Base-by-base conservation (phyloP, 345 rosid species). In the Acer campestre region DNA sequence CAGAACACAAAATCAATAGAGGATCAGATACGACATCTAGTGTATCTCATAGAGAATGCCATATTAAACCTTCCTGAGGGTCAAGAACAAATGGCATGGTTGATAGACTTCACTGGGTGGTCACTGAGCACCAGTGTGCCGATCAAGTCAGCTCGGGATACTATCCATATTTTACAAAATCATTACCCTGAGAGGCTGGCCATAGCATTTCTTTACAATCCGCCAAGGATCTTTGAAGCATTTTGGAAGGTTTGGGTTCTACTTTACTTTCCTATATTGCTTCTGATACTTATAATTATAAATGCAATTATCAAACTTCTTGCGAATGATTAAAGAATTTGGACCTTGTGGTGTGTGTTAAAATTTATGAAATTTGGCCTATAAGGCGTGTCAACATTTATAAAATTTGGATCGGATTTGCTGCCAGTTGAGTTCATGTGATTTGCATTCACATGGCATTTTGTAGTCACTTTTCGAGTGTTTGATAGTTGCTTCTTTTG, bases 131-230 rank as follows among this genome's bases (percentile, higher is more conserved):
- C 84, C 35, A 90, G 83, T 4, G 94, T 91, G 18, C 97, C 99
- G 27, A 70, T 95, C 61, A 93, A 85, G 80, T 83, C 97, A 29
- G 99, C 99, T 2, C 91, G 92, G 70, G 99, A 96, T 22, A 84
- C 92, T 35, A 69, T 86, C 46, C 84, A 85, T 75, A 88, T 96
- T 68, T 82, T 96, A 46, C 99, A 96, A 58, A 92, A 88, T 83
- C 98, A 94, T 71, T 96, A 96, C 65, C 99, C 99, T 2, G 98
- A 94, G 93, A 91, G 98, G 81, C 86, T 96, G 20, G 98, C 93
- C 23, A 65, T 92, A 22, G 97, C 99, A 68, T 92, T 95, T 81
- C 91, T 95, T 61, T 95, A 94, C 79, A 94, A 94, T 68, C 99
- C 99, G 51, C 99, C 98, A 18, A 82, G 97, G 61, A 86, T 96